phyloP scores from a whole-genome alignment of 495 filamentous ascomycete genomes.

The Glutinoglossum americanum region DNA sequence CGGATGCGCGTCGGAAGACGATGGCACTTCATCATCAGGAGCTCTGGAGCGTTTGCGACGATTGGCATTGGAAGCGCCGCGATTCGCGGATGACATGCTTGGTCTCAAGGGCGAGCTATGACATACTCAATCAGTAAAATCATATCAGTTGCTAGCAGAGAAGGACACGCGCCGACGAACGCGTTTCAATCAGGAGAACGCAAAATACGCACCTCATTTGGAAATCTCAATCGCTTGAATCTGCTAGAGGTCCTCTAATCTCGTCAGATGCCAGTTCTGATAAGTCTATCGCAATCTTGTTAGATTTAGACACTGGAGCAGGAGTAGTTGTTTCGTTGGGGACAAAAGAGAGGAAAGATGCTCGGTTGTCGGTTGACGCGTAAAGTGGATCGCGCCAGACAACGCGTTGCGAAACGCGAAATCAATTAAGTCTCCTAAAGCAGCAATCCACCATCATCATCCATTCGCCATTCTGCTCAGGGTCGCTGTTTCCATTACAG shows the following conservation, averaged over 20 bases:
- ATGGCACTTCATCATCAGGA: conserved; percentile 46
- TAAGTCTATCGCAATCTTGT: neutral
- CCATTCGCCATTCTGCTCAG: neutral
- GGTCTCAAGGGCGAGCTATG: conserved; percentile 60
- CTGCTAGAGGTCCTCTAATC: neutral
- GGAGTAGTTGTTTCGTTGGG: neutral
- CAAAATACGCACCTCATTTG: conserved; percentile 5
- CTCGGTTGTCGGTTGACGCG: neutral
- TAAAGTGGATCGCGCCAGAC: neutral
- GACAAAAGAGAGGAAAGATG: neutral
- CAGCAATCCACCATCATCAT: neutral
- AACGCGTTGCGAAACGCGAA: neutral
- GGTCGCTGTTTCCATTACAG: neutral
- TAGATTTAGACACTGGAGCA: neutral
- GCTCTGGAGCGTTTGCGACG: conserved; percentile 69
- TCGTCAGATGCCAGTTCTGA: neutral
- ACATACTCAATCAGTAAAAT: conserved; percentile 4
- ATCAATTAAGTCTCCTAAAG: neutral
- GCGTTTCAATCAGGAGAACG: neutral
- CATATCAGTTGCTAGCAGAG: neutral
- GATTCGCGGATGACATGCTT: conserved; percentile 72
- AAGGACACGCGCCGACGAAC: neutral
- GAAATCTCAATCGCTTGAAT: neutral
- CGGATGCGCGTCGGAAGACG: conserved; percentile 36
- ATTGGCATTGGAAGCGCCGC: conserved; percentile 36